Base-by-base conservation (phyloP, 306 rosid species). In the Prunus kanzakura region DNA sequence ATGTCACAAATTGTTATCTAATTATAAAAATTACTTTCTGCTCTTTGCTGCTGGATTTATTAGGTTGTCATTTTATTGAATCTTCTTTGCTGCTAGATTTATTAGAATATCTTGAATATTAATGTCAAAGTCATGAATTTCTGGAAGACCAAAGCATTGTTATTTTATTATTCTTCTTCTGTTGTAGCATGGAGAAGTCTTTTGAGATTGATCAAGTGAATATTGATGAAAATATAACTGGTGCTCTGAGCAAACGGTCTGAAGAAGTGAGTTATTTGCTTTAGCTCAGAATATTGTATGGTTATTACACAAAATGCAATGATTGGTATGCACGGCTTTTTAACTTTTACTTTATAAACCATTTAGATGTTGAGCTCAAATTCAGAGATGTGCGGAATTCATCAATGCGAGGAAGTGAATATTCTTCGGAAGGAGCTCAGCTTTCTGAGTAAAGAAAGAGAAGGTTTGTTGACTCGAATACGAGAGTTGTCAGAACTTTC, bases 211-310 rank as follows among this genome's bases (percentile, higher is more conserved):
- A 83, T 78, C 86, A 75, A 58, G 73, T 25, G 69, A 73, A 67
- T 67, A 76, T 43, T 50, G 85, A 15, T 46, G 50, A 20, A 23
- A 56, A 68, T 85, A 75, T 47, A 29, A 76, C 69, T 54, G 45
- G 73, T 69, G 68, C 54, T 49, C 78, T 65, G 71, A 76, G 68
- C 58, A 77, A 74, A 61, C 84, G 78, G 20, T 75, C 81, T 54
- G 84, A 6, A 58, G 89, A 88, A 79, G 96, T 90, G 77, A 84
- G 85, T 78, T 67, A 41, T 69, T 38, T 67, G 51, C 73, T 51
- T 78, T 66, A 25, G 25, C 69, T 64, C 60, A 25, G 64, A 35
- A 27, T 35, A 45, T 76, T 74, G 64, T 15, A 23, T 69, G 67
- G 73, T 71, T 75, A 27, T 25, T 30, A 27, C 60, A 46, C 13